These are phyloP conservation scores for Aulographum hederae DNA, from an alignment of 2,329 filamentous ascomycete species.

Conservation along the genomic window DNA sequence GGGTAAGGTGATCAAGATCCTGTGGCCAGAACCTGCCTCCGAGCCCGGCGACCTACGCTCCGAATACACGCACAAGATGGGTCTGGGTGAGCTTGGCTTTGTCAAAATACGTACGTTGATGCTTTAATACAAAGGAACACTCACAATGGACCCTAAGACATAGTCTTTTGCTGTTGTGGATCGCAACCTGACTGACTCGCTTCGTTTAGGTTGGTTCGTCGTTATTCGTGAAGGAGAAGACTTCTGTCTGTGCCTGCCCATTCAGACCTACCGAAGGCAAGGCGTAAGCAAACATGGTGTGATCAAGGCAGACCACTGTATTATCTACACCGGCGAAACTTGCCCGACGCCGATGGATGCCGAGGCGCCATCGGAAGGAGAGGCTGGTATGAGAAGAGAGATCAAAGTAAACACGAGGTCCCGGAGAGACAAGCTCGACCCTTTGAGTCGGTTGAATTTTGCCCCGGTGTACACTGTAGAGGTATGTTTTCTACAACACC, in stretches of 20 bases:
- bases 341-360: not conserved
- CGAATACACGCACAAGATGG: too few species aligned
- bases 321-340: not conserved
- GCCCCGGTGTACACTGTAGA: constrained; percentile 12
- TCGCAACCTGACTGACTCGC: constrained; percentile 4
- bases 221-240: constrained; percentile 7
- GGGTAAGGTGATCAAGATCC: constrained; percentile 6
- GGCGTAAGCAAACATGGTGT: not conserved
- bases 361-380: not conserved
- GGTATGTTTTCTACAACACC: too few species aligned
- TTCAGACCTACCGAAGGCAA: not conserved
- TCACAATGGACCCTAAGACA: too few species aligned
- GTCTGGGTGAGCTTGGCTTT: too few species aligned
- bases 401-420: constrained; percentile 7
- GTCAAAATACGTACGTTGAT: too few species aligned
- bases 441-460: constrained; percentile 10
- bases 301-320: not conserved
- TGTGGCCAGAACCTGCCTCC: constrained; percentile 9
- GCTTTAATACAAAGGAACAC: too few species aligned
- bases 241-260: constrained; percentile 5
- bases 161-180: constrained; percentile 1
- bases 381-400: constrained; percentile 1
- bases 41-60: too few species aligned
- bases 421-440: constrained; percentile 8
- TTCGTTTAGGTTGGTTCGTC: constrained; percentile 10